phyloP scores from a whole-genome alignment of 257 asterid species.

The Leonotis leonurus region DNA sequence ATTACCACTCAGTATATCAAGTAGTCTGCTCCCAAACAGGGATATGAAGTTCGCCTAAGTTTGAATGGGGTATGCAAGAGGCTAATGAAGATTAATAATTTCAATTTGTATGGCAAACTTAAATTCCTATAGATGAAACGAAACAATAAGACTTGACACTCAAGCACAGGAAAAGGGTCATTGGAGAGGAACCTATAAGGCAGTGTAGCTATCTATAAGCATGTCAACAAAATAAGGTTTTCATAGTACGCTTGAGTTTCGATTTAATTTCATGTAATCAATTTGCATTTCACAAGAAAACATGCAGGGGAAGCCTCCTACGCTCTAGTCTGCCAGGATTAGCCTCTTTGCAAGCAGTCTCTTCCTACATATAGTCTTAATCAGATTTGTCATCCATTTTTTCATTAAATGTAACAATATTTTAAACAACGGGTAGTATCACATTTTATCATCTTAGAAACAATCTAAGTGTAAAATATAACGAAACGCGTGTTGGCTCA shows the following conservation, averaged over 20 bases:
- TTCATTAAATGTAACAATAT: too few relatives aligned
- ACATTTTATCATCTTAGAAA: too few relatives aligned
- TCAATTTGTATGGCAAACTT: neutral
- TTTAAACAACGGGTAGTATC: too few relatives aligned
- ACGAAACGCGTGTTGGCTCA: neutral
- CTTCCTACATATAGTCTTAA: neutral
- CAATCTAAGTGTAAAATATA: neutral
- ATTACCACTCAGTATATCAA: neutral
- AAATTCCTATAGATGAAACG: neutral
- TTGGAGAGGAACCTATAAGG: neutral
- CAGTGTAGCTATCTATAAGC: neutral
- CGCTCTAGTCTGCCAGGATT: neutral
- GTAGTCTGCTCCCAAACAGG: neutral
- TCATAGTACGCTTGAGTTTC: neutral
- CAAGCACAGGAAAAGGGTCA: neutral
- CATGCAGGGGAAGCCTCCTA: neutral
- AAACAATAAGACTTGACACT: neutral
- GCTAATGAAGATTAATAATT: neutral
- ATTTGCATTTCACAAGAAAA: neutral
- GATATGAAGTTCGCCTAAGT: neutral
- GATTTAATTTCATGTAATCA: neutral
- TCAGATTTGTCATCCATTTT: too few relatives aligned
- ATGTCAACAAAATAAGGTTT: neutral
- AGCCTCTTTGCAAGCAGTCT: neutral
- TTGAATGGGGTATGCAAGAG: neutral